Evolutionary conservation across 1,284 basidiomycete species (phyloP), one percentile per base, ranked within the genome.

Genomic region (Pseudozyma pruni): DNA sequence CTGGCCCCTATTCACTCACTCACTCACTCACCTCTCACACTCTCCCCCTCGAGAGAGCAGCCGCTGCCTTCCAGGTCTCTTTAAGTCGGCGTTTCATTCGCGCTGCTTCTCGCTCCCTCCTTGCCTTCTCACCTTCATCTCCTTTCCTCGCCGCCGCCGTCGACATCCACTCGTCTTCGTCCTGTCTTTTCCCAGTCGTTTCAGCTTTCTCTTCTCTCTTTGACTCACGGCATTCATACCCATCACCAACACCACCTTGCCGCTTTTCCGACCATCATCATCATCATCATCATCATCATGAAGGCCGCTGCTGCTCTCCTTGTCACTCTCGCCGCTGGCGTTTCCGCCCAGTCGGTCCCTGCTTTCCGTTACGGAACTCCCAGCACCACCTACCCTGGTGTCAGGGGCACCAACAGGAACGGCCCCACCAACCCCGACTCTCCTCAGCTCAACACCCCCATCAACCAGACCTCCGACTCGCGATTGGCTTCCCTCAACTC

Each of bases 401-500:
- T 81, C 35, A 61, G 56, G 31, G 63, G 62, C 27, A 42, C 52
- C 38, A 63, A 64, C 58, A 47, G 42, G 37, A 75, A 73, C 51
- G 80, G 79, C 17, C 60, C 72, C 17, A 80, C 77, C 48, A 81
- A 81, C 72, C 79, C 80, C 10, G 27, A 42, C 14, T 34, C 46
- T 19, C 74, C 80, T 31, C 44, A 51, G 44, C 59, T 79, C 48
- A 60, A 68, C 67, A 81, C 80, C 8, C 59, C 80, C 33, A 61
- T 81, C 59, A 79, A 80, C 71, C 80, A 80, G 61, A 72, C 51
- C 6, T 79, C 76, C 45, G 38, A 51, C 25, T 61, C 79, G 37
- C 79, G 79, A 51, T 73, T 81, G 20, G 76, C 73, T 19, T 71
- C 79, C 17, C 56, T 81, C 66, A 81, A 81, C 75, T 68, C 63